Conservation (phyloP, 129 eudicot genomes). For the Saposhnikovia divaricata region DNA sequence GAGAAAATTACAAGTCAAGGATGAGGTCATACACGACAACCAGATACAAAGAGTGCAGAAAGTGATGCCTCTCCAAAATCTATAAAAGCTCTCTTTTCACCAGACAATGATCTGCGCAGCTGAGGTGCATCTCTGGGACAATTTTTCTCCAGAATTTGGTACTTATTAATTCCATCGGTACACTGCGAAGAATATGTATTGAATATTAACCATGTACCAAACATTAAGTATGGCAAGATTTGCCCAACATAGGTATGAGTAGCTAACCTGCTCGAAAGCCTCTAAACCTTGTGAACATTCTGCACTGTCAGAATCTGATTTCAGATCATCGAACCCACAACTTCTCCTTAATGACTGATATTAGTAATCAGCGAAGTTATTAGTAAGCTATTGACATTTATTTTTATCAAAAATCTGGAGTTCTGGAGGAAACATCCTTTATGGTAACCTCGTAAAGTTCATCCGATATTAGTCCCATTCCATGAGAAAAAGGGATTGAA, state of each 20-base stretch:
- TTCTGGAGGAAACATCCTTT: too few relatives aligned
- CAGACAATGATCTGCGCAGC: slow-evolving; percentile 2
- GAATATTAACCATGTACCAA: background rate
- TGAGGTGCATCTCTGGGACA: background rate
- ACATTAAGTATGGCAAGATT: background rate
- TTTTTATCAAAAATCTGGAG: background rate
- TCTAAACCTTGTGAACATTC: slow-evolving; percentile 22
- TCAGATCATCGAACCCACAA: slow-evolving; percentile 22
- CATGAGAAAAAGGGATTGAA: slow-evolving; percentile 35
- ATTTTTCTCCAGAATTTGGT: slow-evolving; percentile 9
- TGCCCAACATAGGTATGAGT: background rate
- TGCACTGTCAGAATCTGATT: slow-evolving; percentile 13
- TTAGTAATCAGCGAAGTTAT: background rate
- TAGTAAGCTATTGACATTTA: background rate
- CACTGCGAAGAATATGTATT: slow-evolving; percentile 20
- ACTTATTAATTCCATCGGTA: slow-evolving; percentile 14
- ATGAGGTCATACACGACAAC: too few relatives aligned
- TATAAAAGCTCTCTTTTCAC: background rate
- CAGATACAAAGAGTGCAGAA: too few relatives aligned
- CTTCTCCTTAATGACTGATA: slow-evolving; percentile 28
- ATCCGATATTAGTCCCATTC: slow-evolving; percentile 49
- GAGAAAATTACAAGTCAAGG: too few relatives aligned
- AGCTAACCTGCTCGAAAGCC: slow-evolving; percentile 31
- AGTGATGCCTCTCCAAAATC: too few relatives aligned
- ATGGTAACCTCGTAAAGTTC: slow-evolving; percentile 35